phyloP scores from a whole-genome alignment of 2,329 filamentous ascomycete genomes.

The Periconia digitata region DNA sequence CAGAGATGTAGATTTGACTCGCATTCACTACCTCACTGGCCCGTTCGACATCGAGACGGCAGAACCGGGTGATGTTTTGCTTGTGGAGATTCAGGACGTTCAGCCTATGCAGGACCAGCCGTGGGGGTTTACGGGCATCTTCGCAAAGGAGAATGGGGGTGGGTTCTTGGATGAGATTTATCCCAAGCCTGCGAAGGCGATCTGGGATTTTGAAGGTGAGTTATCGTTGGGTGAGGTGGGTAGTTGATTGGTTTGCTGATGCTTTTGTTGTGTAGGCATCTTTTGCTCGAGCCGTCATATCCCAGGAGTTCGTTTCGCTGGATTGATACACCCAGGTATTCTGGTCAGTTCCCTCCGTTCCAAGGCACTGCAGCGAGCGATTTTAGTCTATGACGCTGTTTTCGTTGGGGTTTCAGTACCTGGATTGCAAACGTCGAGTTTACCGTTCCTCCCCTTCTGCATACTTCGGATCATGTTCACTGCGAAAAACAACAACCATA shows the following conservation, averaged over 20 bases:
- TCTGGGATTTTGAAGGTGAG: constrained; percentile 72
- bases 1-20: constrained; percentile 79
- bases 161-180: constrained; percentile 89
- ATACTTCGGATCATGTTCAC: too few relatives aligned
- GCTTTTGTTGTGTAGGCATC: too few relatives aligned
- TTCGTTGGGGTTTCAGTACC: too few relatives aligned
- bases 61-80: constrained; percentile 78
- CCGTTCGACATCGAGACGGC: constrained; percentile 86
- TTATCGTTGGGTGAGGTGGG: too few relatives aligned
- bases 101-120: constrained; percentile 83
- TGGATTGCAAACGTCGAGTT: too few relatives aligned
- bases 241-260: too few relatives aligned
- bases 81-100: constrained; percentile 91
- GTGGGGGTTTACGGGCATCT: constrained; percentile 89
- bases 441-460: too few relatives aligned
- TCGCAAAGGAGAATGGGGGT: constrained; percentile 78
- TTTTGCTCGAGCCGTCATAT: constrained; percentile 79
- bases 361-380: too few relatives aligned
- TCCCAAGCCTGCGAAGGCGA: constrained; percentile 76
- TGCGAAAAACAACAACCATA: too few relatives aligned
- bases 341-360: too few relatives aligned
- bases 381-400: too few relatives aligned
- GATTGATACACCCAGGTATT: constrained; percentile 89
- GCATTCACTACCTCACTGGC: constrained; percentile 84
- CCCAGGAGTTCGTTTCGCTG: constrained; percentile 77